Percentiles rank a stretch among this genome's conserved stretches.
Evolutionary conservation across 2,329 filamentous ascomycete species (phyloP).

Genomic region (Fusarium illudens): DNA sequence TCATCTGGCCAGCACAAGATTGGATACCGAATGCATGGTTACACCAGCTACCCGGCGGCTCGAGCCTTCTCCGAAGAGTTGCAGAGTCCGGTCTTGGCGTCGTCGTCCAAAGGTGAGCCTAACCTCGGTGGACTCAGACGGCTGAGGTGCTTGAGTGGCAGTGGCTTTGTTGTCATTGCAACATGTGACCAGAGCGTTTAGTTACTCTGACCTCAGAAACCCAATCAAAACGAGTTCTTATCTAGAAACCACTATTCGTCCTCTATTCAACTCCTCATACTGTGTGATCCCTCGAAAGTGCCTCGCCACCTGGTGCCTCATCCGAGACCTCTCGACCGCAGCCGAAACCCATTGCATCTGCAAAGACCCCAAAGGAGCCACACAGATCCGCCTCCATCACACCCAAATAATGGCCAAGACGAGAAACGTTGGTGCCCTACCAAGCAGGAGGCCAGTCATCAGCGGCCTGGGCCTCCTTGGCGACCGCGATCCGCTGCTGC

Average conservation of each 20-base stretch:
- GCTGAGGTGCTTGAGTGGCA: neutral
- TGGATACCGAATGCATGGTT: neutral
- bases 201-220: neutral
- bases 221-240: neutral
- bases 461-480: neutral
- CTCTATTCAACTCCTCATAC: neutral
- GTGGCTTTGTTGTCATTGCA: no score
- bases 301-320: neutral
- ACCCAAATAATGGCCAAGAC: neutral
- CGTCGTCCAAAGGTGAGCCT: neutral
- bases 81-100: neutral
- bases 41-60: neutral
- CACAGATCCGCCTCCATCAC: neutral
- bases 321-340: neutral
- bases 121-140: neutral
- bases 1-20: neutral
- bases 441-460: neutral
- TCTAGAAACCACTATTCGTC: neutral
- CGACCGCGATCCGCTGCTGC: no score
- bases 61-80: neutral
- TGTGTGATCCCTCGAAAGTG: neutral
- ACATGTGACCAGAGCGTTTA: no score
- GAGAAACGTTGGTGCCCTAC: neutral
- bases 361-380: neutral
- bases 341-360: neutral